Percentiles rank a stretch among this genome's conserved stretches.
phyloP scores from a whole-genome alignment of 352 stramenopile genomes.

The Pythium dissotocum region DNA sequence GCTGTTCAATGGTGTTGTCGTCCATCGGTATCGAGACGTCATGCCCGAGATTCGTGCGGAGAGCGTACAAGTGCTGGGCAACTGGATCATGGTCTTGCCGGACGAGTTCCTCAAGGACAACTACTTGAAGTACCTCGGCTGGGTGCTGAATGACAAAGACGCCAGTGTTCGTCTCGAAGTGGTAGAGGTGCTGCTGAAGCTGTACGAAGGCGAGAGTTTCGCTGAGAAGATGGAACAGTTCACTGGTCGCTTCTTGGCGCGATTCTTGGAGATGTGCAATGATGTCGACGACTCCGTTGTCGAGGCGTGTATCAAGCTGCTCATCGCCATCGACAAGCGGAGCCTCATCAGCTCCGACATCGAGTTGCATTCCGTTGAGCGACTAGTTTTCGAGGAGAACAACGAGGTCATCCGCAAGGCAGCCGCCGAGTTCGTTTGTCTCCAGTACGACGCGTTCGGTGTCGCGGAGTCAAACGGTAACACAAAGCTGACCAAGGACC shows the following conservation, averaged over 20 bases:
- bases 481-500: conserved; percentile 71
- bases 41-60: conserved; percentile 89
- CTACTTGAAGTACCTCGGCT: conserved; percentile 96
- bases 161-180: conserved; percentile 79
- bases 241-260: conserved; percentile 72
- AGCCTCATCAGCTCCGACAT: conserved; percentile 81
- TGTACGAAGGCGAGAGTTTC: conserved; percentile 83
- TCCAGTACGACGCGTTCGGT: conserved; percentile 89
- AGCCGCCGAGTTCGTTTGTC: conserved; percentile 83
- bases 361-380: conserved; percentile 76
- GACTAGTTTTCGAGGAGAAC: conserved; percentile 75
- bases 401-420: conserved; percentile 75
- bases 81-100: conserved; percentile 84
- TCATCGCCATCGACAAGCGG: conserved; percentile 82
- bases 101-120: conserved; percentile 93
- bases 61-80: conserved; percentile 78
- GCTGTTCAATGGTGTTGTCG: conserved; percentile 75
- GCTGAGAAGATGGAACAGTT: conserved; percentile 75
- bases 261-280: conserved; percentile 81
- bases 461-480: conserved; percentile 66
- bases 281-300: conserved; percentile 80
- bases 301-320: conserved; percentile 59
- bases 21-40: conserved; percentile 91
- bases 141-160: conserved; percentile 93
- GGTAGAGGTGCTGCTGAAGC: conserved; percentile 72